Conservation (phyloP, 2,329 filamentous ascomycete species). For the Stagonosporopsis tanaceti region DNA sequence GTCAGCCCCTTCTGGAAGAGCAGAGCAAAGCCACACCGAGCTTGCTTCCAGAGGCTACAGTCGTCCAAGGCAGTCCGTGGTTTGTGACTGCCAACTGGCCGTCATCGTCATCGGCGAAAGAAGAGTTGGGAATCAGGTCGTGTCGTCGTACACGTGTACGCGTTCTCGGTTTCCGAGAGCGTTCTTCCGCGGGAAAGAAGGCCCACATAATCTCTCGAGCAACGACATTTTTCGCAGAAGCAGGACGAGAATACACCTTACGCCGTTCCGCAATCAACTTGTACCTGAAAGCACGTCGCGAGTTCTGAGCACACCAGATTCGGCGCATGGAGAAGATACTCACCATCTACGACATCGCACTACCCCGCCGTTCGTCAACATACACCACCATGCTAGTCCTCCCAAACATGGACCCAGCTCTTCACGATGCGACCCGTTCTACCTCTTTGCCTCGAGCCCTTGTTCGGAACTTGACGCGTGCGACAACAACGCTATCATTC, state of each 20-base stretch:
- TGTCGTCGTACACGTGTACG: slow-evolving; percentile 1
- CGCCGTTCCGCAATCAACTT: neutral
- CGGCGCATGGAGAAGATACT: slow-evolving; percentile 6
- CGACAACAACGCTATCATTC: neutral
- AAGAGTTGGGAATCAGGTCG: neutral
- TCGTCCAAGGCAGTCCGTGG: neutral
- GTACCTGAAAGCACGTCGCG: neutral
- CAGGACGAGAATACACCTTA: neutral
- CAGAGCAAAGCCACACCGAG: neutral
- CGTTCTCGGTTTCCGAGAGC: neutral
- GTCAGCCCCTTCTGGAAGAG: neutral
- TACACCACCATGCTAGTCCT: slow-evolving; percentile 14
- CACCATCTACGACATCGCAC: neutral
- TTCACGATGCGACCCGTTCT: neutral
- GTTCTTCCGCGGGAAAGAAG: neutral
- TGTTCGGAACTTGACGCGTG: neutral
- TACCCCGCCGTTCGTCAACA: neutral
- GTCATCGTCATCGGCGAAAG: neutral
- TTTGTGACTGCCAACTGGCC: neutral
- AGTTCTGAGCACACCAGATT: neutral
- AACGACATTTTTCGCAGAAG: neutral
- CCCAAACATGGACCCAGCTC: slow-evolving; percentile 11
- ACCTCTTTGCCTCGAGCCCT: neutral
- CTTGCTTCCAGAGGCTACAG: neutral
- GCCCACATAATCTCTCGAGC: neutral